Base-by-base conservation (phyloP, 1,284 basidiomycete genomes). In the Ustilago lituana region DNA sequence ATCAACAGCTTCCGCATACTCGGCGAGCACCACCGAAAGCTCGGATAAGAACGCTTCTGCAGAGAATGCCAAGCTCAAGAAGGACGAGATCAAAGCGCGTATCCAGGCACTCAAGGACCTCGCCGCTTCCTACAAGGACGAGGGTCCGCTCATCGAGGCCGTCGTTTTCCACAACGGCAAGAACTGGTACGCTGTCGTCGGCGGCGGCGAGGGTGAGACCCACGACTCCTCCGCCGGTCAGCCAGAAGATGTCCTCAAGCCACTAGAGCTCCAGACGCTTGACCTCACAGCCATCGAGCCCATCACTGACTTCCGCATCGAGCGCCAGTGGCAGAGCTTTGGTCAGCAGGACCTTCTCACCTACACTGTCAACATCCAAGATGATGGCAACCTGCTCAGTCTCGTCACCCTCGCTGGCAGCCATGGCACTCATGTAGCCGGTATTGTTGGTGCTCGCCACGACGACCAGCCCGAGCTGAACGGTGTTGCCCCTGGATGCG, bases 341-440 rank as follows among this genome's bases (percentile, higher is more conserved):
- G 82, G 82, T 14, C 49, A 66, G 33, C 75, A 77, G 44, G 82
- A 82, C 48, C 59, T 82, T 5, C 63, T 83, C 48, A 82, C 79
- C 36, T 83, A 82, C 65, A 73, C 71, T 9, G 80, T 82, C 64
- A 83, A 83, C 63, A 74, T 79, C 38, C 43, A 74, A 44, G 64
- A 76, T 38, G 68, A 77, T 27, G 73, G 74, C 43, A 64, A 68
- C 24, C 37, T 76, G 5, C 76, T 79, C 40, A 78, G 76, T 51
- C 61, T 82, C 26, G 81, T 82, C 44, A 76, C 73, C 22, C 55
- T 77, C 4, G 70, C 77, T n/a, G 82, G 82, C 15, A 75, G 70
- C 27, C 82, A 83, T 60, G 82, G 80, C 24, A 82, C 82, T 19
- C 82, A 83, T 57, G 82, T 83, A 6, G 82, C 81, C 11, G 80